Evolutionary conservation across 352 stramenopile genomes (phyloP).

Genomic region (Phytophthora chlamydospora): DNA sequence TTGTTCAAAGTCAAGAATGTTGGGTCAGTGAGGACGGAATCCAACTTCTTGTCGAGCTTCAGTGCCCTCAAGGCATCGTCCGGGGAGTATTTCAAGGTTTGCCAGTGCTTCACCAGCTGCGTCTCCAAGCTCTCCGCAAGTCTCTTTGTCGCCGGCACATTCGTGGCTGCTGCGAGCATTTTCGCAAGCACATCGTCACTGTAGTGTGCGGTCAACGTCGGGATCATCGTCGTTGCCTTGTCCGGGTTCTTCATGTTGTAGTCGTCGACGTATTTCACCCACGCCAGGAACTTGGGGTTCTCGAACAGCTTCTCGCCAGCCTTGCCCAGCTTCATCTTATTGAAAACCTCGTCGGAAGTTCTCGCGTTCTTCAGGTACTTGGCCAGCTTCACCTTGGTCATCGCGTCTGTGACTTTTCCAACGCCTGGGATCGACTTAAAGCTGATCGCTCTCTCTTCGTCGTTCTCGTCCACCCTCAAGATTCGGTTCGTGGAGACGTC

Average conservation of each 20-base stretch:
- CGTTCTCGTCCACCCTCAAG: neutral
- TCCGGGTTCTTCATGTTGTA: slow-evolving; percentile 5
- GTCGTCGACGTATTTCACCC: slow-evolving; percentile 14
- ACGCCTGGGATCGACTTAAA: neutral
- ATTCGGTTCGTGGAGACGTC: too few species aligned
- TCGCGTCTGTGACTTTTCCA: neutral
- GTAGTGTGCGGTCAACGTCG: neutral
- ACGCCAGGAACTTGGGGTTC: slow-evolving; percentile 9
- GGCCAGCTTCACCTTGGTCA: neutral
- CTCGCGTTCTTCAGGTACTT: neutral
- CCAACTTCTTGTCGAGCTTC: neutral
- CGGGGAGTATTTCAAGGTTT: neutral
- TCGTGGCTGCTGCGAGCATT: neutral
- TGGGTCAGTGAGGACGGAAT: neutral
- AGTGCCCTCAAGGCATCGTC: slow-evolving; percentile 1
- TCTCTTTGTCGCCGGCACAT: neutral
- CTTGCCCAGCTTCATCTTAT: slow-evolving; percentile 9
- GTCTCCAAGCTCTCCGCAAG: slow-evolving; percentile 1
- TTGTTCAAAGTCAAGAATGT: slow-evolving; percentile 6
- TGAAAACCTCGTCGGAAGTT: neutral
- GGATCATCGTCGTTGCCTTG: slow-evolving; percentile 2
- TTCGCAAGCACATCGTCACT: neutral
- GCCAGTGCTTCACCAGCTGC: slow-evolving; percentile 5
- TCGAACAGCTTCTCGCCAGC: neutral
- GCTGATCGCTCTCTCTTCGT: slow-evolving; percentile 1